These are phyloP conservation scores for Lactifluus hygrophoroides DNA, from an alignment of 768 basidiomycete species.

Conservation along the genomic window DNA sequence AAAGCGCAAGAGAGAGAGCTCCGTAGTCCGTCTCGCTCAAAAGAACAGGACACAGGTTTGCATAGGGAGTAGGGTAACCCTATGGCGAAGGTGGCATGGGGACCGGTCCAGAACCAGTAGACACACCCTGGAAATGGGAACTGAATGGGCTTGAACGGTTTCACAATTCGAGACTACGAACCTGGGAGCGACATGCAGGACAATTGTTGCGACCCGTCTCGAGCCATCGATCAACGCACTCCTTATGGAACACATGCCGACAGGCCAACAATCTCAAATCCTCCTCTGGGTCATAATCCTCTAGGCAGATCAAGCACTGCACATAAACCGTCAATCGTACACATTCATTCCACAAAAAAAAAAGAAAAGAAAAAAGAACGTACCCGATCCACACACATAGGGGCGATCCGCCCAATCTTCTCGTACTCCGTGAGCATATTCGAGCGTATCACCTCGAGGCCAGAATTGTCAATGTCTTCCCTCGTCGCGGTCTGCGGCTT, in stretches of 20 bases:
- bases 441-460: slow-evolving; percentile 62
- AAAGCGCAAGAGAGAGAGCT: not conserved
- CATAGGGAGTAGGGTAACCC: not conserved
- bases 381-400: slow-evolving; percentile 77
- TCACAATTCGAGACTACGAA: slow-evolving; percentile 25
- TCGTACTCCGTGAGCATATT: slow-evolving; percentile 40
- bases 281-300: slow-evolving; percentile 73
- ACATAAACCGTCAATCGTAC: not conserved
- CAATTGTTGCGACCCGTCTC: slow-evolving; percentile 72
- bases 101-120: not conserved
- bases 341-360: not conserved
- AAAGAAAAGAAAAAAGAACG: slow-evolving; percentile 26
- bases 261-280: slow-evolving; percentile 76
- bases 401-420: slow-evolving; percentile 29
- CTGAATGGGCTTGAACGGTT: not conserved
- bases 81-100: not conserved
- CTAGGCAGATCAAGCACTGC: slow-evolving; percentile 78
- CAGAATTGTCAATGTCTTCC: slow-evolving; percentile 80
- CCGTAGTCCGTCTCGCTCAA: not conserved
- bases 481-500: slow-evolving; percentile 77
- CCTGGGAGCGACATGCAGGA: slow-evolving; percentile 80
- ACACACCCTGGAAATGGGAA: not conserved
- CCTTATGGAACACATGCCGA: slow-evolving; percentile 83
- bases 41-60: not conserved
- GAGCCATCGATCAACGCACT: slow-evolving; percentile 56